Base-by-base conservation (phyloP, 2,329 filamentous ascomycete species). In the Fusarium miscanthi region DNA sequence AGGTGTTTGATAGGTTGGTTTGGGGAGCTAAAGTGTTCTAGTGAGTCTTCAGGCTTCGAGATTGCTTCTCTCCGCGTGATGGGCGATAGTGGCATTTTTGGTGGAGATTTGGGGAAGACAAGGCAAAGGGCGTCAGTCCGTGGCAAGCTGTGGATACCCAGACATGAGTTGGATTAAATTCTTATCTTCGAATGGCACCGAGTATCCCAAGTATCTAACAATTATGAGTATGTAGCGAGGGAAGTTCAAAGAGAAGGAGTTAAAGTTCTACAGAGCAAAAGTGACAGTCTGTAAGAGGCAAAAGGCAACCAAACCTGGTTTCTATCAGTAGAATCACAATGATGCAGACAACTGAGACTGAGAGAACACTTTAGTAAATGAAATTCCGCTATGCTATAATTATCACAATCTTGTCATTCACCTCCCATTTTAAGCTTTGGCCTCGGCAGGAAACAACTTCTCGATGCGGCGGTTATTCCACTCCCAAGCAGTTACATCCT, bases 401-500 rank as follows among this genome's bases (percentile, higher is more conserved):
- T 38, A 23, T 43, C 25, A 59, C 33, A 67, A 25, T 43, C 11
- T 38, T 7, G 1, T 10, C 11, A 17, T n/a, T 19, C 13, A 16
- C 10, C 17, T 13, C 7, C n/a, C 9, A 21, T 19, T 35, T 35
- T 23, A 69, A 30, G 25, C 58, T 42, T 68, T 68, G 0, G 63
- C 4, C 17, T 48, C 72, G 17, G 52, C 9, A n/a, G 48, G 11
- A 61, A 74, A 76, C n/a, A 78, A 30, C 35, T 76, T 75, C 25
- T 74, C 75, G 30, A 78, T 78, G 9, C 77, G 66, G 19, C 68
- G 66, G 37, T 76, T 76, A 54, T 78, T 78, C 74, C 74, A 82
- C 59, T 82, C 80, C 72, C 80, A 74, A 10, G 80, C 80, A 14
- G 79, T 80, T 2, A 82, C 72, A 54, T 80, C 76, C 33, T 78